phyloP scores from a whole-genome alignment of 192 early-diverging fungal species.

The Borealophlyctis nickersoniae region DNA sequence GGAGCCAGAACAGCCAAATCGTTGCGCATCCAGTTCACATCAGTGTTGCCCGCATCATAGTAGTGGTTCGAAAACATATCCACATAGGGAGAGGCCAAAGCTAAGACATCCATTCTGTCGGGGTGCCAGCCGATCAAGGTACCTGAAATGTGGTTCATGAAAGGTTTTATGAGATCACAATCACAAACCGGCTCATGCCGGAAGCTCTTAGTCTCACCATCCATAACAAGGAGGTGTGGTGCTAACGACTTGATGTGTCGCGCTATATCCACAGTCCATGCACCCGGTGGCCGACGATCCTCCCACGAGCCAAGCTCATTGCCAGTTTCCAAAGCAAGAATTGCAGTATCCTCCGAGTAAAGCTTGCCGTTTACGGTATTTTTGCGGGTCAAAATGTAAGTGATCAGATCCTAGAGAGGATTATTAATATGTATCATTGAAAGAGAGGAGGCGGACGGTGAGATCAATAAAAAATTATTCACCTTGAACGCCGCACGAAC shows the following conservation, averaged over 20 bases:
- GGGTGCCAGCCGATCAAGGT: background rate
- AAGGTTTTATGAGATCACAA: too few relatives aligned
- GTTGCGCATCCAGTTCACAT: constrained; percentile 1
- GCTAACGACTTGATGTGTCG: background rate
- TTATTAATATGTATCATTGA: background rate
- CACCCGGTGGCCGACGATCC: constrained; percentile 19
- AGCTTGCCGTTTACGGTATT: constrained; percentile 43
- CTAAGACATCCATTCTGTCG: background rate
- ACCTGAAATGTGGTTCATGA: too few relatives aligned
- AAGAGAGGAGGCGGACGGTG: too few relatives aligned
- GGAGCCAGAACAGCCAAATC: constrained; percentile 2
- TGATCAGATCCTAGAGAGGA: background rate
- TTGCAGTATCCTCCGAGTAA: constrained; percentile 40
- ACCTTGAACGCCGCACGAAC: constrained; percentile 4
- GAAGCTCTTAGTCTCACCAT: background rate
- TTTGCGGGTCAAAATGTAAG: constrained; percentile 12
- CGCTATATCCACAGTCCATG: constrained; percentile 7
- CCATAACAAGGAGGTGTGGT: constrained; percentile 1
- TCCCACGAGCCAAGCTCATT: constrained; percentile 43
- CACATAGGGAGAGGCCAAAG: background rate
- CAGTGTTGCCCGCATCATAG: constrained; percentile 1
- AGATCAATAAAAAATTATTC: too few relatives aligned
- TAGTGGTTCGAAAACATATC: constrained; percentile 12
- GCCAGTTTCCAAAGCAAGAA: constrained; percentile 45
- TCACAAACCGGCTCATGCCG: too few relatives aligned